Evolutionary conservation across 2,329 filamentous ascomycete genomes (phyloP).

Genomic region (Plectosphaerella sp.): DNA sequence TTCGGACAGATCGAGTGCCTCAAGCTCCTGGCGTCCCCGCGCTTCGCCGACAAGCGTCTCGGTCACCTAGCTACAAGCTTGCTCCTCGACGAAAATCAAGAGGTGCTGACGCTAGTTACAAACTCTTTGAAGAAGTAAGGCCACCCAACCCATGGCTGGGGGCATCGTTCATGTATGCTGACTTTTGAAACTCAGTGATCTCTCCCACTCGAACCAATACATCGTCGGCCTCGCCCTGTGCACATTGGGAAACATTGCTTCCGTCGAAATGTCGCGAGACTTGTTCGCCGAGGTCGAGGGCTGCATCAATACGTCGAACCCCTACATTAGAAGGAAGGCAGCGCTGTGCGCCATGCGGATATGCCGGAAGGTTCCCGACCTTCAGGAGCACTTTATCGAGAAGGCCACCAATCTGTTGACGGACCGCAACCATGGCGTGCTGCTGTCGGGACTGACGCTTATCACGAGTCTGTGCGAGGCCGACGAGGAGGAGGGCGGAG

Average conservation of each 20-base stretch:
- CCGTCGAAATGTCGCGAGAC: conserved; percentile 96
- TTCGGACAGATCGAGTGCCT: conserved; percentile 99
- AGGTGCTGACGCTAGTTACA: conserved; percentile 93
- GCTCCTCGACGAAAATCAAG: conserved; percentile 95
- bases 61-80: conserved; percentile 96
- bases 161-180: background rate
- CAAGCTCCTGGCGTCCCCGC: conserved; percentile 92
- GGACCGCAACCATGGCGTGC: conserved; percentile 92
- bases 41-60: conserved; percentile 95
- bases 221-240: conserved; percentile 94
- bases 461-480: conserved; percentile 91
- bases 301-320: conserved; percentile 87
- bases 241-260: conserved; percentile 95
- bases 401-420: conserved; percentile 85
- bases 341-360: conserved; percentile 99
- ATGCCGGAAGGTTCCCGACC: conserved; percentile 93
- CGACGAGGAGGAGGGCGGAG: conserved; percentile 87
- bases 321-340: conserved; percentile 96
- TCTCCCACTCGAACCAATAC: conserved; percentile 97
- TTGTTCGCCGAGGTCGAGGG: conserved; percentile 94
- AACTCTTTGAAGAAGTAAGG: conserved; percentile 93
- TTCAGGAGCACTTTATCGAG: conserved; percentile 95
- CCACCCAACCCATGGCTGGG: background rate
- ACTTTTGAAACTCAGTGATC: conserved; percentile 58
- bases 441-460: conserved; percentile 87